phyloP scores from a whole-genome alignment of 495 filamentous ascomycete species.

The Penicillium bialowiezense region DNA sequence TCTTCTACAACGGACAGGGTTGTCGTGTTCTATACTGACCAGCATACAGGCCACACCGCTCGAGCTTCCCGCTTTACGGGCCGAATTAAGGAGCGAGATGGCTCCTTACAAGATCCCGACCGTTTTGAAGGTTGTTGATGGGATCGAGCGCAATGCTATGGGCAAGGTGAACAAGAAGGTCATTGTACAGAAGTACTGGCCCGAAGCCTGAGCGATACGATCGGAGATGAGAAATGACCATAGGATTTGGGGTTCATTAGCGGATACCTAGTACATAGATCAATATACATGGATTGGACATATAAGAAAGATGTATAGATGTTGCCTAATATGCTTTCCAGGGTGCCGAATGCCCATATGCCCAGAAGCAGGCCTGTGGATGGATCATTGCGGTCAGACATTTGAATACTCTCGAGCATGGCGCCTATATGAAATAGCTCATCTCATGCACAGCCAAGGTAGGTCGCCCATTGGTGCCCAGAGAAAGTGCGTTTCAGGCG shows the following conservation, averaged over 20 bases:
- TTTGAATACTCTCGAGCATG: no score
- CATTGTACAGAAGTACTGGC: conserved; percentile 45
- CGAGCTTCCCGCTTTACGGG: conserved; percentile 33
- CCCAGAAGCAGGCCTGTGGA: no score
- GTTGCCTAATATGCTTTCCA: no score
- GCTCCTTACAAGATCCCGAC: conserved; percentile 49
- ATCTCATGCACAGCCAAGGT: no score
- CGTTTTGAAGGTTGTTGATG: conserved; percentile 41
- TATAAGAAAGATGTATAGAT: no score
- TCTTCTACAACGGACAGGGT: background rate
- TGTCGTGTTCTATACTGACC: conserved; percentile 11
- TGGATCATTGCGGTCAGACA: no score
- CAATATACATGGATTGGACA: background rate
- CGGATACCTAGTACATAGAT: background rate
- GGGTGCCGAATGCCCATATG: no score
- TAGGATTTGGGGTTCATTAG: background rate
- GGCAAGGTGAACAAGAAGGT: conserved; percentile 49
- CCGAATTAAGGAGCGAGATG: conserved; percentile 40
- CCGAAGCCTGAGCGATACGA: conserved; percentile 14
- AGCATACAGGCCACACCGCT: conserved; percentile 25
- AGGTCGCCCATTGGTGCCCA: no score
- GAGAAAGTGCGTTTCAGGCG: no score
- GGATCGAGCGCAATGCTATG: conserved; percentile 49
- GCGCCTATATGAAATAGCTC: no score
- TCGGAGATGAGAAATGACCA: background rate